Percentiles rank a stretch among this genome's conserved stretches.
Evolutionary conservation across 2,329 filamentous ascomycete genomes (phyloP).

Genomic region (Thelonectria rubi): DNA sequence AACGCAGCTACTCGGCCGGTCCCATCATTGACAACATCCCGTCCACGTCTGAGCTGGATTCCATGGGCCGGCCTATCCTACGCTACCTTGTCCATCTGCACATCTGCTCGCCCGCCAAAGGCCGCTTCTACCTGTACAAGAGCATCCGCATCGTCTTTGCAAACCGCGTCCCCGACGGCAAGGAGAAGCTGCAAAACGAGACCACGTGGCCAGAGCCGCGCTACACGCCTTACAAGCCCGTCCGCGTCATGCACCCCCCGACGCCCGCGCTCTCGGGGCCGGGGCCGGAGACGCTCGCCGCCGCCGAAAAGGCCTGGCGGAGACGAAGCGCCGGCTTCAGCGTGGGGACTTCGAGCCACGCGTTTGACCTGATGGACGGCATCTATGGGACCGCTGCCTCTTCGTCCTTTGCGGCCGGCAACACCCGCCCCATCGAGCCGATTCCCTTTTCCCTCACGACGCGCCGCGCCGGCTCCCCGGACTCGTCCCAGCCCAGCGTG

Average conservation of each 20-base stretch:
- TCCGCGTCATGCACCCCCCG: conserved; percentile 60
- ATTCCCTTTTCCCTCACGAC: conserved; percentile 59
- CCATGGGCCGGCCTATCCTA: conserved; percentile 72
- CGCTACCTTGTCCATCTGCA: conserved; percentile 93
- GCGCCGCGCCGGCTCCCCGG: conserved; percentile 43
- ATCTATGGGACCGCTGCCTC: conserved; percentile 18
- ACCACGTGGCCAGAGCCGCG: conserved; percentile 87
- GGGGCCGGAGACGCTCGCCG: conserved; percentile 58
- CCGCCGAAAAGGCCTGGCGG: conserved; percentile 67
- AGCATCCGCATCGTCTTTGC: conserved; percentile 95
- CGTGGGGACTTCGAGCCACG: conserved; percentile 45
- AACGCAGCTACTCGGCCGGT: conserved; percentile 90
- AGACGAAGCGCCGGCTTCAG: conserved; percentile 65
- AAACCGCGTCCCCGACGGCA: conserved; percentile 93
- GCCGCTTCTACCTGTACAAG: conserved; percentile 90
- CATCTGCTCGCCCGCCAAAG: conserved; percentile 86
- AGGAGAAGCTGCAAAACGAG: conserved; percentile 91
- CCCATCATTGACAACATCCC: conserved; percentile 78
- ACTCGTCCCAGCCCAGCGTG: conserved; percentile 44
- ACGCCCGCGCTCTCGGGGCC: conserved; percentile 50
- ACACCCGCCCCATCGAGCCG: conserved; percentile 56
- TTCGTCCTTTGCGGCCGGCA: conserved; percentile 31
- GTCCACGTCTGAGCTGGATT: conserved; percentile 37
- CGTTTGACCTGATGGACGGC: conserved; percentile 50
- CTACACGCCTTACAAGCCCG: conserved; percentile 84